Percentiles rank a stretch among this genome's conserved stretches.
Evolutionary conservation across 192 early-diverging fungal genomes (phyloP).

Genomic region (Entomortierella beljakovae): DNA sequence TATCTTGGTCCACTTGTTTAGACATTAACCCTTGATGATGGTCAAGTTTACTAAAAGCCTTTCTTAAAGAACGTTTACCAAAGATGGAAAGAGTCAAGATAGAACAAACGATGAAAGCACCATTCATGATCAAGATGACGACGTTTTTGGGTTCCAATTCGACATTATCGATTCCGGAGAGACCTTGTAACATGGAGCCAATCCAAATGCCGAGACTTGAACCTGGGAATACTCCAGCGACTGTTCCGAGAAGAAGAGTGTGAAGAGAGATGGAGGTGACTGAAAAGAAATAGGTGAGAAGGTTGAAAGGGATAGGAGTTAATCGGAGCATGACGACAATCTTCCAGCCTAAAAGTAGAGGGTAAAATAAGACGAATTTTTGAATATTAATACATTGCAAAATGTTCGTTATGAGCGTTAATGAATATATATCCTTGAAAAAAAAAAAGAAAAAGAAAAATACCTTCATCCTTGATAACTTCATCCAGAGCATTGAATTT

Average conservation of each 20-base stretch:
- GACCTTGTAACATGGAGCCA: conserved; percentile 55
- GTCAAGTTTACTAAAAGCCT: conserved; percentile 51
- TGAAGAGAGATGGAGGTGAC: conserved; percentile 54
- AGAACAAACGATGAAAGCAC: conserved; percentile 52
- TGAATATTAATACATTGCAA: too few relatives aligned
- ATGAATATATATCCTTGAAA: not conserved
- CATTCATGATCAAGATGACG: conserved; percentile 57
- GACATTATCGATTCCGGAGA: conserved; percentile 57
- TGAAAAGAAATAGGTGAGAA: conserved; percentile 60
- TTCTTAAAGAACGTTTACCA: conserved; percentile 57
- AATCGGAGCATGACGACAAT: conserved; percentile 60
- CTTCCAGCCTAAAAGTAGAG: conserved; percentile 52
- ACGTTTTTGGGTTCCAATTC: conserved; percentile 55
- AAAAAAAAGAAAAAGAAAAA: conserved; percentile 2
- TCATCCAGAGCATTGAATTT: conserved; percentile 49
- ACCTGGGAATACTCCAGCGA: conserved; percentile 54
- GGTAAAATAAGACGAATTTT: not conserved
- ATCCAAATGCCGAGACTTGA: conserved; percentile 61
- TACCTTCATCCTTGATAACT: conserved; percentile 61
- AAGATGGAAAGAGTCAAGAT: conserved; percentile 56
- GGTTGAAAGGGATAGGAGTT: conserved; percentile 58
- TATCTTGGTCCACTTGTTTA: not conserved
- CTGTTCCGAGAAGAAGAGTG: conserved; percentile 51
- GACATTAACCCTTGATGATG: conserved; percentile 15
- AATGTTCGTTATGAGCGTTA: too few relatives aligned